phyloP scores from a whole-genome alignment of 805 yeast species.

The Barnettozyma sp. region DNA sequence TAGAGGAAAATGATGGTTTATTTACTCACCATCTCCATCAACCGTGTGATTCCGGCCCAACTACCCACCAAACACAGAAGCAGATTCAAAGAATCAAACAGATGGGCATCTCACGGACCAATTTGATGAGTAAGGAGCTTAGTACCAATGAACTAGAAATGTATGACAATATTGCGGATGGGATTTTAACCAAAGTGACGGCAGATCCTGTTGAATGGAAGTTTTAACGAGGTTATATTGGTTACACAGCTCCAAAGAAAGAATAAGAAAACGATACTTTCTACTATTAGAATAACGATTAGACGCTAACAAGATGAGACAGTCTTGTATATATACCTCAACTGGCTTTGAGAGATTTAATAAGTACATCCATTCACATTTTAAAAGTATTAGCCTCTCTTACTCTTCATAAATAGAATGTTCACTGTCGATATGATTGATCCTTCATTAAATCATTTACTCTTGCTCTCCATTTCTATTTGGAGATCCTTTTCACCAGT shows the following conservation, averaged over 20 bases:
- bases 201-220: slow-evolving; percentile 18
- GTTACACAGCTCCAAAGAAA: too few species aligned
- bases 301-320: too few species aligned
- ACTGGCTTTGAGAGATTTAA: slow-evolving; percentile 2
- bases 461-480: not conserved
- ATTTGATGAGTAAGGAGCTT: not conserved
- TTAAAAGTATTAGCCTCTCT: too few species aligned
- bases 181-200: slow-evolving; percentile 16
- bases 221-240: slow-evolving; percentile 12
- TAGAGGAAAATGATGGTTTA: slow-evolving; percentile 18
- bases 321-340: not conserved
- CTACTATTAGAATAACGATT: too few species aligned
- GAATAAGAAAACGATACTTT: too few species aligned
- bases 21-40: too few species aligned
- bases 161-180: slow-evolving; percentile 24
- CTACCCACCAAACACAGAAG: slow-evolving; percentile 1
- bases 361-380: too few species aligned
- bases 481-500: slow-evolving; percentile 16
- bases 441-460: not conserved
- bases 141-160: slow-evolving; percentile 13
- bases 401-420: too few species aligned
- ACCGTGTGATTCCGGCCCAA: slow-evolving; percentile 4
- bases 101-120: too few species aligned
- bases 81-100: slow-evolving; percentile 6
- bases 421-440: slow-evolving; percentile 2